These are phyloP conservation scores for Penicillium longicatenatum DNA, from an alignment of 495 filamentous ascomycete species.

Conservation along the genomic window DNA sequence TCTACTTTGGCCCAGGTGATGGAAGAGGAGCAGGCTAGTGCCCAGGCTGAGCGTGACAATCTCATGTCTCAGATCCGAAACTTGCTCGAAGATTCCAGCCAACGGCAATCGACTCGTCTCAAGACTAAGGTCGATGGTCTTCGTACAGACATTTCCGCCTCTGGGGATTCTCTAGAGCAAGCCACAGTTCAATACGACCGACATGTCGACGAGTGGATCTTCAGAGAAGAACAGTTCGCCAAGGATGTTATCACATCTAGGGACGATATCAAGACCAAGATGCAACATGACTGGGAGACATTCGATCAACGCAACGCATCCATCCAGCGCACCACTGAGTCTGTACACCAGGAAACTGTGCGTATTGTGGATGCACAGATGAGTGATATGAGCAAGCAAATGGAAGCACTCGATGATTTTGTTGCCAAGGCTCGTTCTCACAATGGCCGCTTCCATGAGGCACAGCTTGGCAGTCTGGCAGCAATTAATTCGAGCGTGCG, in stretches of 20 bases:
- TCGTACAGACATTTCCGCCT: conserved; percentile 60
- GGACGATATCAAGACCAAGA: conserved; percentile 73
- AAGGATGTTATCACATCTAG: conserved; percentile 69
- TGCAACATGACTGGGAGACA: conserved; percentile 87
- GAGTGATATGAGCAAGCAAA: conserved; percentile 79
- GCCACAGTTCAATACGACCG: conserved; percentile 64
- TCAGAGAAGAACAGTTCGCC: conserved; percentile 66
- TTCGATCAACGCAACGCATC: conserved; percentile 78
- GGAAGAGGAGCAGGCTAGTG: conserved; percentile 71
- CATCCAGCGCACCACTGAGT: conserved; percentile 78
- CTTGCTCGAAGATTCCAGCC: conserved; percentile 72
- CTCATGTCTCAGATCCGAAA: conserved; percentile 74
- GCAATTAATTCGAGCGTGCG: conserved; percentile 64
- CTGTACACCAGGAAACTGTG: conserved; percentile 89
- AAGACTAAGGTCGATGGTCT: conserved; percentile 60
- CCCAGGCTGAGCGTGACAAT: conserved; percentile 70
- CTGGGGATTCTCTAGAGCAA: conserved; percentile 62
- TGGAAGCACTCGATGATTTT: conserved; percentile 87
- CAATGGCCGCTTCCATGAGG: conserved; percentile 73
- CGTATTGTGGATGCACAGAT: conserved; percentile 89
- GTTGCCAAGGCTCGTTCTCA: conserved; percentile 80
- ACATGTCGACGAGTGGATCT: conserved; percentile 75
- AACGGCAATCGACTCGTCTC: conserved; percentile 73
- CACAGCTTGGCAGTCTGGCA: conserved; percentile 61
- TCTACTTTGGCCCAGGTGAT: conserved; percentile 69